phyloP scores from a whole-genome alignment of 305 asterid species.

The Caryopteris hybrid region DNA sequence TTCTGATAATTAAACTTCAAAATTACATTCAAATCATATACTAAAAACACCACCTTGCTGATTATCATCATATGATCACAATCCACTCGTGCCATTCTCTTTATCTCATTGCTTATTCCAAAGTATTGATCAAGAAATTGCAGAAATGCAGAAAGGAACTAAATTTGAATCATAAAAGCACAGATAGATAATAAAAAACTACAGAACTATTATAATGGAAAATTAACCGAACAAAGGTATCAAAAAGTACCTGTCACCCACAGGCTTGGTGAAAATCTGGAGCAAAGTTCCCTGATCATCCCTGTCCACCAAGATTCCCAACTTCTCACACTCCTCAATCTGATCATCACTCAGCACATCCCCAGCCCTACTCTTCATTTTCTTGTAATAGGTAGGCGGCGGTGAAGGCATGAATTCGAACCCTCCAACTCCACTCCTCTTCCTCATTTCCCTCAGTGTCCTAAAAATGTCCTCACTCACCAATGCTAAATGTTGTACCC shows the following conservation, averaged over 20 bases:
- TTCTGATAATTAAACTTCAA: not conserved
- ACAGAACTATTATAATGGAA: not conserved
- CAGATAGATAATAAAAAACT: not conserved
- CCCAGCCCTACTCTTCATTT: constrained; percentile 60
- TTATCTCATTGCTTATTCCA: not conserved
- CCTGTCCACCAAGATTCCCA: constrained; percentile 90
- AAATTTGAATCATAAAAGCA: not conserved
- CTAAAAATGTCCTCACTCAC: constrained; percentile 62
- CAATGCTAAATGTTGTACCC: constrained; percentile 88
- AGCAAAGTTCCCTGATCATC: constrained; percentile 97
- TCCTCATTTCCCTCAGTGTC: constrained; percentile 82
- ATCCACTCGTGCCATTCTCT: not conserved
- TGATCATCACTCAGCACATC: constrained; percentile 70
- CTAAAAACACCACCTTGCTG: too few relatives aligned
- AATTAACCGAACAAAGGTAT: not conserved
- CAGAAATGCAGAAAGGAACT: not conserved
- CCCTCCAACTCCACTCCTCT: constrained; percentile 79
- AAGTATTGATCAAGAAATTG: not conserved
- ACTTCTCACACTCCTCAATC: constrained; percentile 76
- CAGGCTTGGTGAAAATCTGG: constrained; percentile 93
- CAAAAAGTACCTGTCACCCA: constrained; percentile 76
- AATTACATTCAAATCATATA: constrained; percentile 8
- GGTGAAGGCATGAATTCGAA: constrained; percentile 97
- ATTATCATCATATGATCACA: not conserved
- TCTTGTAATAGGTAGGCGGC: constrained; percentile 70